Percentiles rank a stretch among this genome's conserved stretches.
Evolutionary conservation across 2,329 filamentous ascomycete genomes (phyloP).

Genomic region (Xylariaceae sp.): DNA sequence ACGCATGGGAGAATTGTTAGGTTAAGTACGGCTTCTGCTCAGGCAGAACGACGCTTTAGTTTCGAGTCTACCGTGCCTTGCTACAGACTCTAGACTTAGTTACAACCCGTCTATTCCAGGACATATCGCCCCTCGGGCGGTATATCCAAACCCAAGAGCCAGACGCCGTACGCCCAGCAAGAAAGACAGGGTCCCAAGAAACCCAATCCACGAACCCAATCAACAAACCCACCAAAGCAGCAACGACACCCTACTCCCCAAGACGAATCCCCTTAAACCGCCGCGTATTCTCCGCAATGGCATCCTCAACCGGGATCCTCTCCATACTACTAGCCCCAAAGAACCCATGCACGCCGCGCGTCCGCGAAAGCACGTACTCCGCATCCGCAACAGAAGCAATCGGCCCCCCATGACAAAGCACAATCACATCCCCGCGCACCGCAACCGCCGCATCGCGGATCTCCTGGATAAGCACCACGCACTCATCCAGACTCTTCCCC

Average conservation of each 20-base stretch:
- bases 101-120: too few relatives aligned
- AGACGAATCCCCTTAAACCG: conserved; percentile 33
- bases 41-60: too few relatives aligned
- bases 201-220: too few relatives aligned
- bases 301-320: conserved; percentile 61
- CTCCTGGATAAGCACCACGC: conserved; percentile 56
- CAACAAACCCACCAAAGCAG: too few relatives aligned
- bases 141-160: too few relatives aligned
- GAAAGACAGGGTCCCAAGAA: too few relatives aligned
- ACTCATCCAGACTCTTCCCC: conserved; percentile 60
- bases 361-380: conserved; percentile 56
- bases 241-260: background rate
- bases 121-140: too few relatives aligned
- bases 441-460: conserved; percentile 57
- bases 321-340: conserved; percentile 70
- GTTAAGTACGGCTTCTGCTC: too few relatives aligned
- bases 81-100: too few relatives aligned
- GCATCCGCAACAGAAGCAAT: conserved; percentile 63
- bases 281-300: conserved; percentile 49
- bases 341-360: conserved; percentile 65
- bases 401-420: conserved; percentile 67
- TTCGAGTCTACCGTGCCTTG: too few relatives aligned
- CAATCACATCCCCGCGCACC: conserved; percentile 56
- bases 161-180: too few relatives aligned
- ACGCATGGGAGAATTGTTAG: too few relatives aligned